Evolutionary conservation across 257 asterid genomes (phyloP).

Genomic region (Solanum dulcamara): DNA sequence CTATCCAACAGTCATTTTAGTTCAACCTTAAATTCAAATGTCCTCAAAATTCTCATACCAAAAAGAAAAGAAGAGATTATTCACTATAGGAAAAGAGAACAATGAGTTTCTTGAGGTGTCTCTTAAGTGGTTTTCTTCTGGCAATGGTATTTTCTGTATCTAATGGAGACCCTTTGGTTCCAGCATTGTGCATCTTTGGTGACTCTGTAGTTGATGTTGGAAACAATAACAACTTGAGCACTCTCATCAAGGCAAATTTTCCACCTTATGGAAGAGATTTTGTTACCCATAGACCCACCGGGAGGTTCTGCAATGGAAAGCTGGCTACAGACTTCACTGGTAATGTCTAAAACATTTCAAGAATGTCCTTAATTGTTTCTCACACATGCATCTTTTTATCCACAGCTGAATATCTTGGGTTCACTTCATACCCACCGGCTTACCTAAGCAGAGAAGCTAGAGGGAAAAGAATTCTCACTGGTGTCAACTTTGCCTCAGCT

Average conservation of each 20-base stretch:
- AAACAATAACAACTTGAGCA: conserved; percentile 56
- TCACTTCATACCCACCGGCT: conserved; percentile 68
- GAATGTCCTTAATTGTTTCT: not conserved
- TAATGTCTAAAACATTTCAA: not conserved
- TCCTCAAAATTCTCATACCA: conserved; percentile 18
- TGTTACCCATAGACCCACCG: conserved; percentile 54
- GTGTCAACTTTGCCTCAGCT: conserved; percentile 84
- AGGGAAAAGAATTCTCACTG: conserved; percentile 41
- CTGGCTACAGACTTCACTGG: conserved; percentile 84
- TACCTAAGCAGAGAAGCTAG: conserved; percentile 55
- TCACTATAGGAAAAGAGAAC: not conserved
- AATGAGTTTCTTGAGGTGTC: conserved; percentile 24
- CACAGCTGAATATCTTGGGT: conserved; percentile 78
- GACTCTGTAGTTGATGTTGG: conserved; percentile 80
- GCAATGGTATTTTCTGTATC: conserved; percentile 9
- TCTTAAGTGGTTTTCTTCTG: conserved; percentile 11
- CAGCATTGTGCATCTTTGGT: conserved; percentile 69
- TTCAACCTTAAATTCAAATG: conserved; percentile 2
- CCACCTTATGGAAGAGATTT: conserved; percentile 90
- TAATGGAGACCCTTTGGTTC: conserved; percentile 56
- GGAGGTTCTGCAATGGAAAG: conserved; percentile 87
- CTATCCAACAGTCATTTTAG: conserved; percentile 1
- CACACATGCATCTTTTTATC: conserved; percentile 1
- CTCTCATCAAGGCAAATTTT: conserved; percentile 72
- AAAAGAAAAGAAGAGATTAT: not conserved